Conservation (phyloP, 352 stramenopile species). For the Phytophthora palmivora region DNA sequence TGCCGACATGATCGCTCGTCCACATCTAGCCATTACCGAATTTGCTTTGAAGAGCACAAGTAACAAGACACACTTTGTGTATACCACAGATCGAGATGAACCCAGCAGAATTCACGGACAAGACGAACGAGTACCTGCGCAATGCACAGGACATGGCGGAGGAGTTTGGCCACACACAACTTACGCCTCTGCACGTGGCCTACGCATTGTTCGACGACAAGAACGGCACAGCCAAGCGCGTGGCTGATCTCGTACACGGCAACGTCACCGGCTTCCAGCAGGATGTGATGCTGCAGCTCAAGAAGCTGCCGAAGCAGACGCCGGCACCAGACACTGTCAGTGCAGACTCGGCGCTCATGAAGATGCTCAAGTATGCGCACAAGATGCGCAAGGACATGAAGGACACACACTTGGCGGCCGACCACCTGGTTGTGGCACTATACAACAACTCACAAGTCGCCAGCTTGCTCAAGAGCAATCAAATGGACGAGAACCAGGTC, state of each 20-base stretch:
- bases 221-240: slow-evolving; percentile 57
- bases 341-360: slow-evolving; percentile 70
- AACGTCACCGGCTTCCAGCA: slow-evolving; percentile 57
- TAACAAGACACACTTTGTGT: slow-evolving; percentile 15
- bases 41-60: slow-evolving; percentile 33
- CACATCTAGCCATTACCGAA: too few relatives aligned
- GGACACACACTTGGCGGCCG: slow-evolving; percentile 79
- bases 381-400: slow-evolving; percentile 86
- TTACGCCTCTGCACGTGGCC: slow-evolving; percentile 79
- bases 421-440: slow-evolving; percentile 80
- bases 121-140: slow-evolving; percentile 71
- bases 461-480: slow-evolving; percentile 67
- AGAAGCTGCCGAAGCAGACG: slow-evolving; percentile 75
- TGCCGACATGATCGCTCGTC: too few relatives aligned
- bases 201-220: slow-evolving; percentile 74
- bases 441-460: slow-evolving; percentile 67
- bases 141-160: slow-evolving; percentile 60
- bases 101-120: slow-evolving; percentile 81
- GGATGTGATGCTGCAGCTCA: slow-evolving; percentile 59
- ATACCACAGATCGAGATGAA: slow-evolving; percentile 56
- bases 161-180: slow-evolving; percentile 73
- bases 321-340: slow-evolving; percentile 71
- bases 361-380: slow-evolving; percentile 84
- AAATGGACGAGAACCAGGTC: slow-evolving; percentile 69
- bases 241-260: slow-evolving; percentile 59